These are phyloP conservation scores for Penicillium polonicum DNA, from an alignment of 2,329 filamentous ascomycete genomes.

Conservation along the genomic window DNA sequence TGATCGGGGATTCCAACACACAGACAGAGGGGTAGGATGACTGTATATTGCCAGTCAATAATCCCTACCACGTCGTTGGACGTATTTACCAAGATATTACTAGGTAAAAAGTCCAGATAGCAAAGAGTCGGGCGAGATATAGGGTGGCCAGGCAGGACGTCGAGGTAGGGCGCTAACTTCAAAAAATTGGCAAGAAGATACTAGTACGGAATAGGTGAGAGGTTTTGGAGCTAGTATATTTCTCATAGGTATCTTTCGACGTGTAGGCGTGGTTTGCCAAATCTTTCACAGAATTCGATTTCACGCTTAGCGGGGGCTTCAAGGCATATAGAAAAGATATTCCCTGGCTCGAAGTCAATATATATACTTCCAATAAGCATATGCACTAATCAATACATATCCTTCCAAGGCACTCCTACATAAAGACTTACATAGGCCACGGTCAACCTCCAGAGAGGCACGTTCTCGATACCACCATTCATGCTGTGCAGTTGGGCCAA, in stretches of 20 bases:
- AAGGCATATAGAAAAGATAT: constrained; percentile 12
- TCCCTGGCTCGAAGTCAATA: constrained; percentile 14
- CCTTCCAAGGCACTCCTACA: background rate
- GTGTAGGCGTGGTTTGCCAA: constrained; percentile 24
- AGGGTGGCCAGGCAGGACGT: constrained; percentile 16
- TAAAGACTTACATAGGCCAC: constrained; percentile 25
- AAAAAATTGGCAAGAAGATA: constrained; percentile 18
- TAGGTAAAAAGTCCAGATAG: constrained; percentile 30
- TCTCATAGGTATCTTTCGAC: constrained; percentile 24
- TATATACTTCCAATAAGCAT: background rate
- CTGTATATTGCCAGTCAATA: constrained; percentile 35
- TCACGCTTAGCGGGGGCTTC: constrained; percentile 28
- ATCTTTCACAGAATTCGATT: constrained; percentile 23
- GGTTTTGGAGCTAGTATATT: constrained; percentile 16
- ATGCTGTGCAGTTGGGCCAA: constrained; percentile 27
- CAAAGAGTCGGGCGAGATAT: constrained; percentile 24
- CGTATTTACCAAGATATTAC: constrained; percentile 31
- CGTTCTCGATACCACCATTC: constrained; percentile 29
- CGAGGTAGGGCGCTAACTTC: constrained; percentile 18
- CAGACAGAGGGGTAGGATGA: constrained; percentile 30
- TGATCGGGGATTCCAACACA: constrained; percentile 32
- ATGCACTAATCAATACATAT: background rate
- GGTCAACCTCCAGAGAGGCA: constrained; percentile 17
- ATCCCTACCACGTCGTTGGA: constrained; percentile 29
- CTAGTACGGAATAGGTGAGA: constrained; percentile 15